phyloP scores from a whole-genome alignment of 2,329 filamentous ascomycete genomes.

The Blastomyces parvus region DNA sequence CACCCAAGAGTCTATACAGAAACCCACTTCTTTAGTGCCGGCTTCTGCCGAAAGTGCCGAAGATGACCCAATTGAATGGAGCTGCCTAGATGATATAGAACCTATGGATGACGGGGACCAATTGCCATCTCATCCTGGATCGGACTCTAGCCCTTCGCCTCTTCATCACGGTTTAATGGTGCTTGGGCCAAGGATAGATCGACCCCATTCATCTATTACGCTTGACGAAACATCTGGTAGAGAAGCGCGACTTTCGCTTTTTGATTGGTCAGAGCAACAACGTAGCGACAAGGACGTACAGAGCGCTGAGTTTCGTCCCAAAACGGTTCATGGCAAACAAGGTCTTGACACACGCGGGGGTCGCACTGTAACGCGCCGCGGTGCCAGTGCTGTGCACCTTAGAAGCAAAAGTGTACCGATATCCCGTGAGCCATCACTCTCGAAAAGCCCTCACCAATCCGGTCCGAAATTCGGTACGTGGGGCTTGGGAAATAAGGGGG shows the following conservation, averaged over 20 bases:
- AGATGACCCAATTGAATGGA: conserved; percentile 1
- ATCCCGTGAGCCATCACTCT: conserved; percentile 41
- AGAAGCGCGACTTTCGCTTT: conserved; percentile 29
- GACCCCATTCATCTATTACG: conserved; percentile 10
- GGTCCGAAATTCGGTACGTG: conserved; percentile 54
- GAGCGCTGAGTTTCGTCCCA: conserved; percentile 47
- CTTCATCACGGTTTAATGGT: background rate
- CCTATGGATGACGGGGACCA: background rate
- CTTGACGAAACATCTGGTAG: conserved; percentile 10
- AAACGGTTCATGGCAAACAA: conserved; percentile 56
- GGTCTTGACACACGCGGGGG: conserved; percentile 47
- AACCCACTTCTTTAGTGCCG: background rate
- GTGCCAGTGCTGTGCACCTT: conserved; percentile 51
- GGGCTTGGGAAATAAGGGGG: conserved; percentile 57
- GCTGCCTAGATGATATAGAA: conserved; percentile 1
- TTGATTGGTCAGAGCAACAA: conserved; percentile 56
- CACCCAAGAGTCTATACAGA: background rate
- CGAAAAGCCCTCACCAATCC: conserved; percentile 43
- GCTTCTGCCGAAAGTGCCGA: background rate
- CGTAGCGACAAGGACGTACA: conserved; percentile 45
- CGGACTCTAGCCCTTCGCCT: background rate
- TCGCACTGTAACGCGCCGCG: conserved; percentile 48
- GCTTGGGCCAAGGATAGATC: background rate
- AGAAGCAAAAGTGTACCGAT: conserved; percentile 59
- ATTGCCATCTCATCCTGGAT: background rate